These are phyloP conservation scores for Begonia loranthoides DNA, from an alignment of 306 rosid genomes.

Conservation along the genomic window DNA sequence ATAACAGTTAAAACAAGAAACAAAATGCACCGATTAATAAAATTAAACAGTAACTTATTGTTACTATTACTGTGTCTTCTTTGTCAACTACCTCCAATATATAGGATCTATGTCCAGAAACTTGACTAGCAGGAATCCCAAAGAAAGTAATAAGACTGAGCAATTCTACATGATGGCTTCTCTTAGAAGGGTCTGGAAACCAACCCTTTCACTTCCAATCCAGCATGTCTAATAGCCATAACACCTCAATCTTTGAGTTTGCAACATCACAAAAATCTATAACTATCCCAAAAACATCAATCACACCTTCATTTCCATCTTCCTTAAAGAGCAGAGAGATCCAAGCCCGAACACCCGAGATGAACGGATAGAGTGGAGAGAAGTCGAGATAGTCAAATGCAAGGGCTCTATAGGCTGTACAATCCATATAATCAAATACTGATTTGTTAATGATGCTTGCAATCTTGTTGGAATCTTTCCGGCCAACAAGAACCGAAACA, in stretches of 20 bases:
- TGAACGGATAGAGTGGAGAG: conserved; percentile 58
- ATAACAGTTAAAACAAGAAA: too few species aligned
- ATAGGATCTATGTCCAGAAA: too few species aligned
- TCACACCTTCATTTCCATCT: conserved; percentile 39
- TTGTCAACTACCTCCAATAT: too few species aligned
- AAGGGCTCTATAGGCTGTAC: conserved; percentile 60
- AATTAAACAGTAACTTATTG: too few species aligned
- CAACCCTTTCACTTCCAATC: conserved; percentile 94
- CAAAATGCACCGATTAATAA: too few species aligned
- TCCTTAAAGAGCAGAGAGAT: conserved; percentile 85
- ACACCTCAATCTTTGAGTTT: conserved; percentile 72
- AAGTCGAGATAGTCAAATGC: conserved; percentile 83
- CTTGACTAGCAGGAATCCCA: too few species aligned
- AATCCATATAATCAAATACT: conserved; percentile 66
- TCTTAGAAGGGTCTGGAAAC: too few species aligned
- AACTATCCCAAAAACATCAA: conserved; percentile 82
- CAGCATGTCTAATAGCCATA: conserved; percentile 86
- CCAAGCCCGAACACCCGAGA: conserved; percentile 79
- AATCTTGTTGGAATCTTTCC: conserved; percentile 68
- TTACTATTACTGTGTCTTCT: too few species aligned
- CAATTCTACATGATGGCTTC: too few species aligned
- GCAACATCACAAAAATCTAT: conserved; percentile 95
- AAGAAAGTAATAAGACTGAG: too few species aligned
- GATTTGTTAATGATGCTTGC: conserved; percentile 61
- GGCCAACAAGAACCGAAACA: conserved; percentile 64